These are phyloP conservation scores for Halophytophthora polymorphica DNA, from an alignment of 352 stramenopile genomes.

Conservation along the genomic window DNA sequence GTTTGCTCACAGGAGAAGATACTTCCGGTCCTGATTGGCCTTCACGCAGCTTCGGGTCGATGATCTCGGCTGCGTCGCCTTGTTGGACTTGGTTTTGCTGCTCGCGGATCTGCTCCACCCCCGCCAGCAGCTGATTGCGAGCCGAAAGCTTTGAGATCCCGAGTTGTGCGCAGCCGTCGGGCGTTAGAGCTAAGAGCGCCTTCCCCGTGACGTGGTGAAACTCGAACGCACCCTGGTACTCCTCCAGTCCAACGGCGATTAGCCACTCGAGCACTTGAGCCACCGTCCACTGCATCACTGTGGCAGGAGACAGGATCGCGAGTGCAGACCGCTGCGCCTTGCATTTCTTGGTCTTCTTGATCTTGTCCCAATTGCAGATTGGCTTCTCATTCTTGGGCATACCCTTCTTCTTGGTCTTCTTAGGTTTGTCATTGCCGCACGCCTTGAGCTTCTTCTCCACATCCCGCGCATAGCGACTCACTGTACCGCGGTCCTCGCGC, in stretches of 20 bases:
- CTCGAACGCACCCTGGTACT: slow-evolving; percentile 69
- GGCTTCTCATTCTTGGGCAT: background rate
- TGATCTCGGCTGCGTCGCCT: slow-evolving; percentile 33
- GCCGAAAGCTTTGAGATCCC: slow-evolving; percentile 51
- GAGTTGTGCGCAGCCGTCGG: slow-evolving; percentile 46
- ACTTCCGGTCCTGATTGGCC: slow-evolving; percentile 23
- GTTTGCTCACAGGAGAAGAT: slow-evolving; percentile 20
- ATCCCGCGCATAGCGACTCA: slow-evolving; percentile 69
- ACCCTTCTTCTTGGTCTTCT: background rate
- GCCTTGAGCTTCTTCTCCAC: slow-evolving; percentile 37
- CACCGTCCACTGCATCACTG: slow-evolving; percentile 48
- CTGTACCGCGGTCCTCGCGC: slow-evolving; percentile 64
- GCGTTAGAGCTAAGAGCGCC: slow-evolving; percentile 39
- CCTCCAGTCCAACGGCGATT: slow-evolving; percentile 44
- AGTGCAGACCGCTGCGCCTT: slow-evolving; percentile 6
- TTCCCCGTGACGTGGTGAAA: slow-evolving; percentile 73
- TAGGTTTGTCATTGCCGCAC: slow-evolving; percentile 17
- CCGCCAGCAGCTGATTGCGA: slow-evolving; percentile 52
- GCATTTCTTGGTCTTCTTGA: slow-evolving; percentile 10
- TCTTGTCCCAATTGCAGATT: slow-evolving; percentile 14
- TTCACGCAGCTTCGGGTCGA: slow-evolving; percentile 60
- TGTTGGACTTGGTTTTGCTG: slow-evolving; percentile 6
- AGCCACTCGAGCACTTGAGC: slow-evolving; percentile 70
- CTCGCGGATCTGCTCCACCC: slow-evolving; percentile 48
- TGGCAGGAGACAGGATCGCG: slow-evolving; percentile 31